Base-by-base conservation (phyloP, 768 basidiomycete genomes). In the Phlegmacium glaucopus region DNA sequence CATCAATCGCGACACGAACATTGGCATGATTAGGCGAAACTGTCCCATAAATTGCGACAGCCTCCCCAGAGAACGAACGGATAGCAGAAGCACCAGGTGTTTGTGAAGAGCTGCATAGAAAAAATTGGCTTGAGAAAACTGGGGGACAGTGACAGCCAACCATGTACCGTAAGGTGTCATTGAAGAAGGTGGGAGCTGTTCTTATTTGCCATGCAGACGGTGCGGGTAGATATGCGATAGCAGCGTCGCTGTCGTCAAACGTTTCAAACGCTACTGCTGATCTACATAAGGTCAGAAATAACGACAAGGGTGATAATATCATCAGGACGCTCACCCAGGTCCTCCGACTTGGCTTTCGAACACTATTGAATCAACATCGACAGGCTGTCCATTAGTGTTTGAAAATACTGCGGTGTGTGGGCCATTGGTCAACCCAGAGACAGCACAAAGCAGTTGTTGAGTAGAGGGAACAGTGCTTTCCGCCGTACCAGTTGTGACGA, bases 11-110 rank as follows among this genome's bases (percentile, higher is more conserved):
- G 22, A 80, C 59, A n/a, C 66, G 62, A 43, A 78, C 67, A 49
- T 75, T 61, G 13, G 75, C 72, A 54, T 76, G 78, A 45, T 74
- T 70, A n/a, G 77, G 74, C 8, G 75, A 72, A 26, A 77, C 67
- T 2, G 78, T 74, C 30, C 79, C 78, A 47, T 76, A 81, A 1
- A 82, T 46, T 12, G 76, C 77, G 39, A 83, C 66, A n/a, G 74
- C 77, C 44, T 78, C 72, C 15, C 80, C 80, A 4, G 59, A 52
- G 55, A 80, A 81, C 12, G 58, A 47, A 9, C 79, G 51, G 6
- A 70, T 67, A n/a, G 71, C 74, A 15, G 69, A 65, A 10, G 77
- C 71, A 29, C 65, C 70, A 8, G 62, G 50, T 5, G 55, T 62
- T 39, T 68, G 55, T 2, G 77, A 69, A 55, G 61, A 77, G 53